These are phyloP conservation scores for Trametopsis cervina DNA, from an alignment of 768 basidiomycete genomes.

Conservation along the genomic window DNA sequence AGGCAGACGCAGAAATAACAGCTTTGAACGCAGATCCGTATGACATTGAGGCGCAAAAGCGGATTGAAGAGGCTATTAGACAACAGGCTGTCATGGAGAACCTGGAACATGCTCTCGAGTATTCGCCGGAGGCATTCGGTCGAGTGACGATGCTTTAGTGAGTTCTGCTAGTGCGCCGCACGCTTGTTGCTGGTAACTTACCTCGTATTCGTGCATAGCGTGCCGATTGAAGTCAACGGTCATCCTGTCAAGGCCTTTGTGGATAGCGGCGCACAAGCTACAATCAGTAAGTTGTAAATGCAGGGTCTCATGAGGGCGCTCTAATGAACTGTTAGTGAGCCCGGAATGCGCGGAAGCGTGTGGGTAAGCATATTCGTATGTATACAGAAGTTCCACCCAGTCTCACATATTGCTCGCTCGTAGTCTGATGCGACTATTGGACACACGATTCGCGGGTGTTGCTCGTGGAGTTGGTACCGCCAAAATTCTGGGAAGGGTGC, in stretches of 20 bases:
- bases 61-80: conserved; percentile 90
- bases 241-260: conserved; percentile 92
- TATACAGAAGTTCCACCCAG: too few relatives aligned
- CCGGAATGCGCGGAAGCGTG: conserved; percentile 89
- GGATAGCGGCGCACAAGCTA: conserved; percentile 95
- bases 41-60: conserved; percentile 85
- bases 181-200: too few relatives aligned
- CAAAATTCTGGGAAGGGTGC: conserved; percentile 88
- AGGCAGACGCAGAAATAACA: conserved; percentile 56
- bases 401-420: conserved; percentile 4
- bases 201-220: conserved; percentile 28
- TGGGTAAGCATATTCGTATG: conserved; percentile 60
- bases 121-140: conserved; percentile 89
- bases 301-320: too few relatives aligned
- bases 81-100: conserved; percentile 90
- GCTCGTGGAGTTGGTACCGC: conserved; percentile 94
- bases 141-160: conserved; percentile 96
- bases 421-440: conserved; percentile 90
- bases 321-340: conserved; percentile 59
- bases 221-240: conserved; percentile 89
- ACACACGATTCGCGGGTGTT: conserved; percentile 81
- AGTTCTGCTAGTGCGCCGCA: too few relatives aligned
- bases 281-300: conserved; percentile 88
- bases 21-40: conserved; percentile 82
- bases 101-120: conserved; percentile 89